phyloP scores from a whole-genome alignment of 83 land plant species.

The Larix sibirica region DNA sequence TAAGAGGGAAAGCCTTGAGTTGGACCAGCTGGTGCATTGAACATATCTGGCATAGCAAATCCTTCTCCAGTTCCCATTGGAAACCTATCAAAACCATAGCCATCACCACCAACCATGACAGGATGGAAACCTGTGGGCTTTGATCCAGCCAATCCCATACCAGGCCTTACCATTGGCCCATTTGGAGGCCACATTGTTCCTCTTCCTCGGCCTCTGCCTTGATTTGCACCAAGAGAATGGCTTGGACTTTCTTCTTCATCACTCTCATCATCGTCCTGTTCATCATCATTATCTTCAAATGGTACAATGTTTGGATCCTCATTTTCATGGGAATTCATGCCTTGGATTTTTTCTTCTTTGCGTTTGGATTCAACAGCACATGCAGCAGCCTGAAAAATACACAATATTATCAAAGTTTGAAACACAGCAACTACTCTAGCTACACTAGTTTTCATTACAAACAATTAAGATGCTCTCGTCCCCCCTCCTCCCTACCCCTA shows the following conservation, averaged over 20 bases:
- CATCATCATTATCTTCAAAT: constrained; percentile 94
- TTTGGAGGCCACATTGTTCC: constrained; percentile 72
- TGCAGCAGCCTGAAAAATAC: constrained; percentile 55
- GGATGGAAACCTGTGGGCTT: constrained; percentile 73
- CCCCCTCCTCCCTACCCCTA: too few relatives aligned
- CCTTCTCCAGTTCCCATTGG: constrained; percentile 62
- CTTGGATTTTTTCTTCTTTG: constrained; percentile 87
- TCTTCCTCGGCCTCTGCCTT: constrained; percentile 82
- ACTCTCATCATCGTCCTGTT: constrained; percentile 78
- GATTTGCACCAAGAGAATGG: constrained; percentile 33
- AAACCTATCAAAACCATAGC: constrained; percentile 53
- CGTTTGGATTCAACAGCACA: constrained; percentile 85
- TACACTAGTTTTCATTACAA: too few relatives aligned
- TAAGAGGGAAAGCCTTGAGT: constrained; percentile 76
- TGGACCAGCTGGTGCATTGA: constrained; percentile 49
- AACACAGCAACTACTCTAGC: too few relatives aligned
- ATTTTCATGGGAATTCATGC: constrained; percentile 52
- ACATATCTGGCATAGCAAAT: constrained; percentile 66
- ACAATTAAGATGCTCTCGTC: too few relatives aligned
- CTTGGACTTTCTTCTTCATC: constrained; percentile 84
- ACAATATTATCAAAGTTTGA: neutral
- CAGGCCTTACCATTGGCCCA: constrained; percentile 54
- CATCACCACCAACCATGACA: constrained; percentile 77
- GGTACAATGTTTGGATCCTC: constrained; percentile 89
- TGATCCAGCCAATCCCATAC: constrained; percentile 66